phyloP scores from a whole-genome alignment of 768 basidiomycete genomes.

The Sarcodon sp. region DNA sequence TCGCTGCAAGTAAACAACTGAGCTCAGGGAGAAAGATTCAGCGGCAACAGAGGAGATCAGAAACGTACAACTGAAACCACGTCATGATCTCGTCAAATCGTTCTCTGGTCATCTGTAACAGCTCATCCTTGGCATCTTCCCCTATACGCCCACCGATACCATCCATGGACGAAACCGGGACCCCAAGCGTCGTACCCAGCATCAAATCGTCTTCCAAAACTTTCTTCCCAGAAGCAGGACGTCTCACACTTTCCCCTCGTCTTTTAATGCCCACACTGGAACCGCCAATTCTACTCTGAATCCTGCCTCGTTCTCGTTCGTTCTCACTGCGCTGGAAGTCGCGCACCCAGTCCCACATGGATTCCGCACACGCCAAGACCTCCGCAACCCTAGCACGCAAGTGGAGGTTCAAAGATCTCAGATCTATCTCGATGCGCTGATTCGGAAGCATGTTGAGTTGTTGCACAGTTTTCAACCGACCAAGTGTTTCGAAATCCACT shows the following conservation, averaged over 20 bases:
- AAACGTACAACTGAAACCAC: slow-evolving; percentile 49
- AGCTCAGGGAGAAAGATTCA: not conserved
- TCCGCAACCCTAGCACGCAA: slow-evolving; percentile 48
- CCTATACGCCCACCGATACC: not conserved
- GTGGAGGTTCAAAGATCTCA: slow-evolving; percentile 48
- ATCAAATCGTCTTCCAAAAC: not conserved
- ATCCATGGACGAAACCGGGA: not conserved
- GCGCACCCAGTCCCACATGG: slow-evolving; percentile 71
- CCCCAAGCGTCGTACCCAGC: not conserved
- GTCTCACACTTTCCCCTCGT: not conserved
- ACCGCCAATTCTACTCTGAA: not conserved
- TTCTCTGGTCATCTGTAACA: slow-evolving; percentile 39
- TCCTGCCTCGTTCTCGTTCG: slow-evolving; percentile 1
- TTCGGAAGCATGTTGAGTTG: slow-evolving; percentile 35
- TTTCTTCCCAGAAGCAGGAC: not conserved
- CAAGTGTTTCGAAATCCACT: no score
- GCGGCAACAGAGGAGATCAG: not conserved
- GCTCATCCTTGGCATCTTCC: slow-evolving; percentile 10
- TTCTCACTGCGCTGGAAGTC: slow-evolving; percentile 23
- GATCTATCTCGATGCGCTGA: slow-evolving; percentile 37
- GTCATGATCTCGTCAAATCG: slow-evolving; percentile 49
- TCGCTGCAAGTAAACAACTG: slow-evolving; percentile 27
- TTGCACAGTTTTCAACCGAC: no score
- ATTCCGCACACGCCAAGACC: slow-evolving; percentile 57
- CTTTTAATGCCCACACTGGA: slow-evolving; percentile 2